Conservation (phyloP, 495 filamentous ascomycete species). For the Aspergillus olivimuriae region DNA sequence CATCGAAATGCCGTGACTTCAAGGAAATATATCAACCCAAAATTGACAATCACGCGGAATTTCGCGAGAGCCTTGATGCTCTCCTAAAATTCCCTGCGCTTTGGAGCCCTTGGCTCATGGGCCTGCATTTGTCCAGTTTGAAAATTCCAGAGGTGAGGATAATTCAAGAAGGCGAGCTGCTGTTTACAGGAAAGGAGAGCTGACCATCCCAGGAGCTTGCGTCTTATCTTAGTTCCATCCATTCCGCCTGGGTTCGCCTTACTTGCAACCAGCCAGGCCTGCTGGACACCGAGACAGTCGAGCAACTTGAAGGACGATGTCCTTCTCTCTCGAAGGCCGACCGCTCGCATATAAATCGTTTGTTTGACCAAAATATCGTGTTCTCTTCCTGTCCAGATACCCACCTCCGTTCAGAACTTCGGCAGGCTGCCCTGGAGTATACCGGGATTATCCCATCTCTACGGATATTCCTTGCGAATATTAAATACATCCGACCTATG, state of each 20-base stretch:
- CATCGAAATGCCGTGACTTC: slow-evolving; percentile 11
- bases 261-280: slow-evolving; percentile 1
- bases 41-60: not conserved
- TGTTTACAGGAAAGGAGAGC: no score
- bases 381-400: slow-evolving; percentile 9
- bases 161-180: no score
- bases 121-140: slow-evolving; percentile 4
- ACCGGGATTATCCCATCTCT: slow-evolving; percentile 19
- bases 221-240: not conserved
- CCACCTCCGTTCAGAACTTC: slow-evolving; percentile 4
- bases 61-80: slow-evolving; percentile 4
- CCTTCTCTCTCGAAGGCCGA: slow-evolving; percentile 14
- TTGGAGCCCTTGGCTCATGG: slow-evolving; percentile 9
- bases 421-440: slow-evolving; percentile 7
- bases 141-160: slow-evolving; percentile 8
- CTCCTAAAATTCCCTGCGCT: slow-evolving; percentile 7
- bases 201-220: no score
- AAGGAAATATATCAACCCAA: slow-evolving; percentile 3
- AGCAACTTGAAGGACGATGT: slow-evolving; percentile 13
- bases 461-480: slow-evolving; percentile 22
- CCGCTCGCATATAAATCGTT: slow-evolving; percentile 8
- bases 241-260: not conserved
- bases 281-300: slow-evolving; percentile 13
- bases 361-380: slow-evolving; percentile 7
- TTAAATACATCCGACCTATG: slow-evolving; percentile 23